Conservation (phyloP, 1,284 basidiomycete genomes). For the Ustilago shanxiensis region DNA sequence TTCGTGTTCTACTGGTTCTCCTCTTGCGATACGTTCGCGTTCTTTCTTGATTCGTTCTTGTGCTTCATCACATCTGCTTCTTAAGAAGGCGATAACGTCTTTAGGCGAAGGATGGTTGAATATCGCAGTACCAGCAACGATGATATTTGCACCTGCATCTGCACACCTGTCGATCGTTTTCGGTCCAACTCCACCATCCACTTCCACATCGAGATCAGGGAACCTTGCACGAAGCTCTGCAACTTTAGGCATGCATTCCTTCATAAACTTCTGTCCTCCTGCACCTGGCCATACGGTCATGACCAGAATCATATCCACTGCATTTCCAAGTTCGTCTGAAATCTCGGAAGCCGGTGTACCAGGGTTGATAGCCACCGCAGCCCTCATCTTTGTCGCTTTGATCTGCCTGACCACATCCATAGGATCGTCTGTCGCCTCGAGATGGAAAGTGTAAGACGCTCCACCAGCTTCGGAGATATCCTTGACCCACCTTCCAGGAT, state of each 20-base stretch:
- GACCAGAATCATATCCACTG: conserved; percentile 69
- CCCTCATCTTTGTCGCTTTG: conserved; percentile 67
- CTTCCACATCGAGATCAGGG: conserved; percentile 89
- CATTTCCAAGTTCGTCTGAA: conserved; percentile 64
- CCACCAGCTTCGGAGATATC: conserved; percentile 96
- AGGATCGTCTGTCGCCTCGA: conserved; percentile 78
- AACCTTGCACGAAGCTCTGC: conserved; percentile 90
- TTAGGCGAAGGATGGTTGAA: conserved; percentile 86
- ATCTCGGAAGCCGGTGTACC: conserved; percentile 68
- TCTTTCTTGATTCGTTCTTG: conserved; percentile 66
- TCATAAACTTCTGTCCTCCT: conserved; percentile 96
- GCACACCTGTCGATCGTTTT: conserved; percentile 91
- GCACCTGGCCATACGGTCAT: conserved; percentile 70
- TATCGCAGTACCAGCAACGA: conserved; percentile 97
- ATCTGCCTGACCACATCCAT: conserved; percentile 68
- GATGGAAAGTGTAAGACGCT: conserved; percentile 94
- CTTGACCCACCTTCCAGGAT: conserved; percentile 95
- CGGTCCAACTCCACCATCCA: conserved; percentile 95
- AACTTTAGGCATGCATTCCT: conserved; percentile 89
- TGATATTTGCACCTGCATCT: conserved; percentile 87
- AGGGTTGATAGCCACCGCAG: conserved; percentile 68
- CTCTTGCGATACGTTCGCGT: conserved; percentile 59
- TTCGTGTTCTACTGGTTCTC: conserved; percentile 53
- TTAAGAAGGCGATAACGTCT: conserved; percentile 65
- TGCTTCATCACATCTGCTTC: conserved; percentile 63